These are phyloP conservation scores for Dictyostelium brefeldianum DNA, from an alignment of 78 protist genomes.

Conservation along the genomic window DNA sequence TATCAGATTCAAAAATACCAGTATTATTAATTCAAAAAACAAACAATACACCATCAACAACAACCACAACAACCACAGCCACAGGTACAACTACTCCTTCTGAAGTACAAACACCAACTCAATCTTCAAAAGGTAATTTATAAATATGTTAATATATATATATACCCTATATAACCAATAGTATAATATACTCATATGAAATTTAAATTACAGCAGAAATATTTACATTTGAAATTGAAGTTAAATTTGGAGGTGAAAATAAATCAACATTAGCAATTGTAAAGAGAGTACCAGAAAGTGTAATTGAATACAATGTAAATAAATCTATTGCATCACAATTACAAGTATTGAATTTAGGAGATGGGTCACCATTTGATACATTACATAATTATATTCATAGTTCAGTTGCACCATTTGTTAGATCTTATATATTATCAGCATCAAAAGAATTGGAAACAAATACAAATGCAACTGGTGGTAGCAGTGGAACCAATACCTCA, in stretches of 20 bases:
- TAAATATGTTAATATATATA: no score
- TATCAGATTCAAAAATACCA: constrained; percentile 66
- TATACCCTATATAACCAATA: no score
- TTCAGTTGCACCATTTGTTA: constrained; percentile 87
- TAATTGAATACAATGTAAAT: constrained; percentile 3
- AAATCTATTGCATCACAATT: constrained; percentile 72
- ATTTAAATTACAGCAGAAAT: neutral
- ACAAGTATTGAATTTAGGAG: constrained; percentile 79
- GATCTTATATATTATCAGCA: constrained; percentile 49
- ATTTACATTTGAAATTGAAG: constrained; percentile 75
- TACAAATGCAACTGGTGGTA: neutral
- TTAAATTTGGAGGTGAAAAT: constrained; percentile 76
- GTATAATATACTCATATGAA: neutral
- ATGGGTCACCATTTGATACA: constrained; percentile 87
- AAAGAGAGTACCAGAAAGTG: constrained; percentile 73
- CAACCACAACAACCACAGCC: constrained; percentile 3
- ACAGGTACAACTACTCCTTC: neutral
- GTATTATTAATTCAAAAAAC: constrained; percentile 77
- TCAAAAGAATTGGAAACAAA: neutral
- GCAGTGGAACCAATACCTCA: neutral
- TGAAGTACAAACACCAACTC: neutral
- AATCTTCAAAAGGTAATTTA: neutral
- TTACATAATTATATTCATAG: constrained; percentile 85
- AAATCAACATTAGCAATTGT: constrained; percentile 48
- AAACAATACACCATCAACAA: neutral